phyloP scores from a whole-genome alignment of 2,329 filamentous ascomycete genomes.

The Cephalotrichum gorgonifer region DNA sequence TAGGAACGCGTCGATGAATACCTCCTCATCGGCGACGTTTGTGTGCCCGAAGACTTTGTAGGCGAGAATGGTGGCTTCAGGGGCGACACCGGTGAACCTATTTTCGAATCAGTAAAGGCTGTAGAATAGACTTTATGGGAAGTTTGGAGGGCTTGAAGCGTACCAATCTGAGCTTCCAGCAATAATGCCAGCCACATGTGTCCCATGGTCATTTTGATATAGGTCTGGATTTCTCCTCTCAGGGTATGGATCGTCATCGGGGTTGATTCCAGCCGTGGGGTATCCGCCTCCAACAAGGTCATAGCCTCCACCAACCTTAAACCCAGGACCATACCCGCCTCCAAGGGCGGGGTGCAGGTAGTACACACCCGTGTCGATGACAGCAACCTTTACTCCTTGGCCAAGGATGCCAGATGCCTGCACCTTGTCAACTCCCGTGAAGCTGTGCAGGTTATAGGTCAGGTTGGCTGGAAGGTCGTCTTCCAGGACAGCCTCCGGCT shows the following conservation, averaged over 20 bases:
- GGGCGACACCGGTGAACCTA: conserved; percentile 12
- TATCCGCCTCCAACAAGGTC: conserved; percentile 21
- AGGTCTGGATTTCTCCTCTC: conserved; percentile 1
- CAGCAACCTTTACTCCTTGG: conserved; percentile 24
- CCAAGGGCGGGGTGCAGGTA: conserved; percentile 25
- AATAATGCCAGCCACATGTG: conserved; percentile 22
- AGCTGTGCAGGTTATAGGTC: conserved; percentile 24
- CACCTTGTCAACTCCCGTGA: conserved; percentile 27
- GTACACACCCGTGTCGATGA: conserved; percentile 29
- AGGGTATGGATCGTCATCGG: conserved; percentile 6
- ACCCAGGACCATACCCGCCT: conserved; percentile 26
- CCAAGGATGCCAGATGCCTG: conserved; percentile 25
- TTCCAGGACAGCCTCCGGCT: not conserved
- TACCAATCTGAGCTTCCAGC: conserved; percentile 6
- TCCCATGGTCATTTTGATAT: conserved; percentile 19
- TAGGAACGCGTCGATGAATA: conserved; percentile 23
- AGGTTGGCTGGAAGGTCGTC: conserved; percentile 1
- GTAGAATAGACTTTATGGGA: not conserved
- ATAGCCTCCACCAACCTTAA: conserved; percentile 26
- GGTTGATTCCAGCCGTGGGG: not conserved
- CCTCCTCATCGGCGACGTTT: conserved; percentile 14
- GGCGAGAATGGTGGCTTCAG: conserved; percentile 11
- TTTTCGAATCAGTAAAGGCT: not conserved
- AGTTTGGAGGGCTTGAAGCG: not conserved
- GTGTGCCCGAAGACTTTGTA: conserved; percentile 9